Evolutionary conservation across 345 rosid genomes (phyloP), one percentile per base, ranked within the genome.

Genomic region (Luvunga scandens): DNA sequence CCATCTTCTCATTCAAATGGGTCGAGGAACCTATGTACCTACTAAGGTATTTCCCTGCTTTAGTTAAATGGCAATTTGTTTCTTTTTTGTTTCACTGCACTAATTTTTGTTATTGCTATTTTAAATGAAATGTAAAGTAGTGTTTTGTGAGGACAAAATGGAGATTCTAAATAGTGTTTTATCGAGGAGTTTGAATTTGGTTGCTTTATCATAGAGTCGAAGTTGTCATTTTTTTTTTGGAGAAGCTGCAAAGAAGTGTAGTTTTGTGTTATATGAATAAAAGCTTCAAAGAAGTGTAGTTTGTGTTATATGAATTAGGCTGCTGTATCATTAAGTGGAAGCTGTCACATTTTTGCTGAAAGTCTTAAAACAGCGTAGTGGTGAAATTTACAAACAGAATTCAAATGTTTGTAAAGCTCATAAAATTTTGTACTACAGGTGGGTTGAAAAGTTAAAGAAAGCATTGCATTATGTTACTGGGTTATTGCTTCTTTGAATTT

Each of bases 1-100:
- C 21, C 88, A 90, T 78, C 98, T 96, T 63, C 83, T 92, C 45
- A 88, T 94, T 81, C 99, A 94, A 73, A 89, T 94, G 88, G 98
- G 99, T 69, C 90, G 94, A 1, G 99, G 98, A 75, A 74, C 87
- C 68, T 92, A 82, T 78, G 36, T 73, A 30, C 98, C 99, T 6
- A 42, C 86, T 10, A 88, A 91, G 95, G 98, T 91, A 56, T 71
- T 27, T 64, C 27, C 4, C 45, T 36, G 22, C 39, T 73, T 50
- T 59, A n/a, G 9, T 68, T 70, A 4, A 28, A 30, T 69, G 22
- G 31, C 18, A 60, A 22, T 39, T 62, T 18, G 22, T 33, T 66
- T 36, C 55, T 42, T 2, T 19, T 66, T 77, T 6, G 7, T 59
- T 57, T 59, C 16, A 1, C 14, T 22, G 16, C 9, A 9, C 24